Evolutionary conservation across 441 rosid species (phyloP).

Genomic region (Viola pubescens): DNA sequence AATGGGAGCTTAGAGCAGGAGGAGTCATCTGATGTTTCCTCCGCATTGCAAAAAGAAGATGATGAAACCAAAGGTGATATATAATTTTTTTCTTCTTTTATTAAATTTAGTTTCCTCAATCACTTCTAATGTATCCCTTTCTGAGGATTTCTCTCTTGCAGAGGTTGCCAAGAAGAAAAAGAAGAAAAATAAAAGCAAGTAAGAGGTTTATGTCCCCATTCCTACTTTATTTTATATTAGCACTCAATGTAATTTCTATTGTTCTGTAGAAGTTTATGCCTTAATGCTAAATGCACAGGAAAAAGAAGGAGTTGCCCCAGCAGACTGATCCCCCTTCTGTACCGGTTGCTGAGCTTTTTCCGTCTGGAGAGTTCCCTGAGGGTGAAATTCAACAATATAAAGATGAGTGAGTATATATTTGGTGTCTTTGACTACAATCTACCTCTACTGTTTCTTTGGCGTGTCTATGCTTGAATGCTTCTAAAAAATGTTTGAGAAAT

Average conservation of each 20-base stretch:
- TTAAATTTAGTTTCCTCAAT: not conserved
- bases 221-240: constrained; percentile 2
- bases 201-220: constrained; percentile 26
- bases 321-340: constrained; percentile 89
- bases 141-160: constrained; percentile 20
- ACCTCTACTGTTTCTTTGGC: too few species aligned
- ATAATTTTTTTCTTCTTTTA: not conserved
- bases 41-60: constrained; percentile 31
- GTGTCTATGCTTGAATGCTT: not conserved
- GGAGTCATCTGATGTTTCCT: constrained; percentile 28
- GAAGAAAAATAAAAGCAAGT: constrained; percentile 93
- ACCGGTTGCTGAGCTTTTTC: constrained; percentile 68
- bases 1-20: constrained; percentile 37
- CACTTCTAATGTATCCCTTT: constrained; percentile 11
- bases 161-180: constrained; percentile 85
- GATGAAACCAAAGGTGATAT: constrained; percentile 46
- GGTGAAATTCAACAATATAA: constrained; percentile 94
- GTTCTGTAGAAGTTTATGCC: not conserved
- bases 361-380: constrained; percentile 89
- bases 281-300: constrained; percentile 36
- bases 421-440: too few species aligned
- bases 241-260: not conserved
- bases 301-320: constrained; percentile 63
- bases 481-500: not conserved
- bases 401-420: constrained; percentile 58